Conservation (phyloP, 345 rosid species). For the Melaleuca alternifolia region DNA sequence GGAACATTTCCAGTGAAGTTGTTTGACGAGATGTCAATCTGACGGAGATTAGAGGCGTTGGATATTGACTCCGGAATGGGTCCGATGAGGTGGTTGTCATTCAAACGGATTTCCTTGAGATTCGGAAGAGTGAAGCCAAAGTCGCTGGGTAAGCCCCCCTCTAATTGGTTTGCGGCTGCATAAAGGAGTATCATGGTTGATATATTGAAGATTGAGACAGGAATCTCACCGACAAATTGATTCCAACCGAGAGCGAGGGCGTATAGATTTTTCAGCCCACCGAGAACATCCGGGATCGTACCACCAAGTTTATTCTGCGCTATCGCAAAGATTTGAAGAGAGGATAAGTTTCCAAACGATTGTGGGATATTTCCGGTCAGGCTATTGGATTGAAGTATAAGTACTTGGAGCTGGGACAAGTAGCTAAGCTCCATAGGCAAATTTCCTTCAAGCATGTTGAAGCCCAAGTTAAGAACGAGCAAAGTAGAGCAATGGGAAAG, state of each 20-base stretch:
- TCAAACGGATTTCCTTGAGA: accelerated
- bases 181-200: accelerated
- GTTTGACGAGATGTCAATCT: accelerated
- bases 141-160: background rate
- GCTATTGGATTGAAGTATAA: background rate
- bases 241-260: accelerated
- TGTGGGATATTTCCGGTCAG: background rate
- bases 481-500: background rate
- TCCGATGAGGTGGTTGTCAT: background rate
- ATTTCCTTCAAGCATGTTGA: background rate
- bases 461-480: background rate
- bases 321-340: background rate
- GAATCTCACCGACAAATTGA: background rate
- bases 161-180: background rate
- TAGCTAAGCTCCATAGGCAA: background rate
- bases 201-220: background rate
- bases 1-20: background rate
- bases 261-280: background rate
- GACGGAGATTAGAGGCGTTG: background rate
- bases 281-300: background rate
- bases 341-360: background rate
- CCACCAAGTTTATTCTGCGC: too few species aligned
- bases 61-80: background rate
- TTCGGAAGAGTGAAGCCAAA: background rate
- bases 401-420: background rate